Conservation (phyloP, 2,329 filamentous ascomycete species). For the Chalara sp. region DNA sequence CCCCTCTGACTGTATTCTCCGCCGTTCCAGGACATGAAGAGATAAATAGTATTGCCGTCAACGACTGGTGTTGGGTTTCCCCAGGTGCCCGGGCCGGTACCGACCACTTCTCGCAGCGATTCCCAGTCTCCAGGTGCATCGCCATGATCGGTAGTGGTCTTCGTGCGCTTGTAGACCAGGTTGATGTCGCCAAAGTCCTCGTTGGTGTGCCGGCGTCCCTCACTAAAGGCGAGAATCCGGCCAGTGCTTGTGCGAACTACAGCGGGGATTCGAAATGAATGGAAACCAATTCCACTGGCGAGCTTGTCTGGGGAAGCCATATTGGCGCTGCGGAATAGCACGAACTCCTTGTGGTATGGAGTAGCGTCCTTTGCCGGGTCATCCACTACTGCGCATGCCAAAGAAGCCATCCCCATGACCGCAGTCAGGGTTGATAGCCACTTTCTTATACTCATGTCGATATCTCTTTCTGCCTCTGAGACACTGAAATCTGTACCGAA, state of each 20-base stretch:
- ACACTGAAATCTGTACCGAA: no score
- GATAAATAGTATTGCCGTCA: not conserved
- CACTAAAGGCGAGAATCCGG: not conserved
- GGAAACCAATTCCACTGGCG: not conserved
- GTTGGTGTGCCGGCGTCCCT: not conserved
- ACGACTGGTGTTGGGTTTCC: not conserved
- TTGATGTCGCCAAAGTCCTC: not conserved
- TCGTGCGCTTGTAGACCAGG: not conserved
- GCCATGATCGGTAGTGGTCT: not conserved
- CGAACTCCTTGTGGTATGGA: not conserved
- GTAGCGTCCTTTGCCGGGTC: not conserved
- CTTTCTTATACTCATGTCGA: slow-evolving; percentile 5
- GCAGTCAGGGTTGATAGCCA: not conserved
- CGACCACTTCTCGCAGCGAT: not conserved
- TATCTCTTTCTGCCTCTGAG: not conserved
- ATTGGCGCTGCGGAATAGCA: not conserved
- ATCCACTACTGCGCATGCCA: not conserved
- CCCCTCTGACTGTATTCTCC: slow-evolving; percentile 3
- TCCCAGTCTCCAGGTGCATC: not conserved
- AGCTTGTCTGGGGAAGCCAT: not conserved
- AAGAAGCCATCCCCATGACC: not conserved
- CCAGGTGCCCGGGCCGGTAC: not conserved
- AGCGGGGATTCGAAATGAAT: not conserved
- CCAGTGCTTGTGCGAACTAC: not conserved
- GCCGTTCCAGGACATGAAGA: slow-evolving; percentile 5